Evolutionary conservation across 2,329 filamentous ascomycete genomes (phyloP).

Genomic region (Lachnellula cervina): DNA sequence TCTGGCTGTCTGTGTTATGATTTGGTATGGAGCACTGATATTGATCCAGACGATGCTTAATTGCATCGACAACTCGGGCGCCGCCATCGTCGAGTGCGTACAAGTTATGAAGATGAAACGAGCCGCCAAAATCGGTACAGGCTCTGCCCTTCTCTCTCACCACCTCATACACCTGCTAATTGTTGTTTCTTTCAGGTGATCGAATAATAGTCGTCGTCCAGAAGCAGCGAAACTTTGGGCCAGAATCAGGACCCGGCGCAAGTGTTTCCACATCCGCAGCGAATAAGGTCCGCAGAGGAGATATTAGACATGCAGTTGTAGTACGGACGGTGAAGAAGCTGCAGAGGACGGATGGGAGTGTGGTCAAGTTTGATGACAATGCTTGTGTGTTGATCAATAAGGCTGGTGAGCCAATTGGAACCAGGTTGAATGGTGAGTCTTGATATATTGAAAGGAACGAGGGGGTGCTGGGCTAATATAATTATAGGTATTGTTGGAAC

Average conservation of each 20-base stretch:
- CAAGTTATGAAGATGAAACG: constrained; percentile 88
- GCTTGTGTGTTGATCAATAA: constrained; percentile 97
- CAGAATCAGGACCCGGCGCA: constrained; percentile 65
- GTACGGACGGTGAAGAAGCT: constrained; percentile 87
- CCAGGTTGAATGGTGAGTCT: constrained; percentile 70
- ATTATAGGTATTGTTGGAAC: constrained; percentile 73
- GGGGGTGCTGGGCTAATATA: constrained; percentile 11
- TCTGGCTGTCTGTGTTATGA: background rate
- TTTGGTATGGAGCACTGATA: background rate
- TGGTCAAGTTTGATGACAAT: constrained; percentile 95
- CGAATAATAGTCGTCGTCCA: constrained; percentile 96
- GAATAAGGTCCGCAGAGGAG: constrained; percentile 93
- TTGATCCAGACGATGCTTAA: constrained; percentile 79
- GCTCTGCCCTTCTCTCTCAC: constrained; percentile 1
- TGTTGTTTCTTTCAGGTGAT: constrained; percentile 59
- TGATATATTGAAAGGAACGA: background rate
- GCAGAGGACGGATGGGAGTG: constrained; percentile 80
- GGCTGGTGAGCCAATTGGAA: constrained; percentile 89
- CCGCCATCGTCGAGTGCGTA: constrained; percentile 93
- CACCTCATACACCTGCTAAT: constrained; percentile 3
- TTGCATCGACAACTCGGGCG: constrained; percentile 98
- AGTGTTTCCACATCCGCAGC: constrained; percentile 68
- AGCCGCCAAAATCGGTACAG: constrained; percentile 79
- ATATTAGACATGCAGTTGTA: constrained; percentile 92
- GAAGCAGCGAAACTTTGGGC: constrained; percentile 77